Percentiles rank a stretch among this genome's conserved stretches.
These are phyloP conservation scores for Suhomyces bribrorum DNA, from an alignment of 1,139 yeast species.

Conservation along the genomic window DNA sequence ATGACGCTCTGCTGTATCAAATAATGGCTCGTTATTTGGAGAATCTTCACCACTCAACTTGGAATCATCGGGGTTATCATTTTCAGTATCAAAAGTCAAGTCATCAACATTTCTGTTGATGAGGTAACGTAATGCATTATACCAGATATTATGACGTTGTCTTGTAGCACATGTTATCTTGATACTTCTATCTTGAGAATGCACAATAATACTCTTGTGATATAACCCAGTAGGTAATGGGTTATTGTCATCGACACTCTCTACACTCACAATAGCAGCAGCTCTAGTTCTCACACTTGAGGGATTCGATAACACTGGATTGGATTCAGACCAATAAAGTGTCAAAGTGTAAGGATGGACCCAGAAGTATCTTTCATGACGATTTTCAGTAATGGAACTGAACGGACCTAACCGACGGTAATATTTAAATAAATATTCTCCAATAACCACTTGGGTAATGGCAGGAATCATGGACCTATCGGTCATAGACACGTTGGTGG, in stretches of 20 bases:
- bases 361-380: slow-evolving; percentile 96
- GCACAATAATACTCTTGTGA: slow-evolving; percentile 79
- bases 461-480: slow-evolving; percentile 82
- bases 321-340: slow-evolving; percentile 82
- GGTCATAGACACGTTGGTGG: slow-evolving; percentile 68
- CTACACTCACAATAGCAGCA: slow-evolving; percentile 77
- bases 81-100: slow-evolving; percentile 45
- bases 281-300: slow-evolving; percentile 69
- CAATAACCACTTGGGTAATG: slow-evolving; percentile 88
- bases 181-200: slow-evolving; percentile 65
- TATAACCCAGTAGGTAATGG: slow-evolving; percentile 90
- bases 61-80: slow-evolving; percentile 9
- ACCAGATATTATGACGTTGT: slow-evolving; percentile 91
- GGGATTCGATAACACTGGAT: slow-evolving; percentile 77
- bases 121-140: slow-evolving; percentile 76
- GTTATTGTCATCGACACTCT: slow-evolving; percentile 79
- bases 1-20: slow-evolving; percentile 32
- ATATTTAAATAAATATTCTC: slow-evolving; percentile 87
- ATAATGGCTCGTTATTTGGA: slow-evolving; percentile 12
- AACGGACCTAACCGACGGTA: slow-evolving; percentile 77
- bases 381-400: slow-evolving; percentile 69
- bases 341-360: slow-evolving; percentile 92
- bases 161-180: slow-evolving; percentile 87
- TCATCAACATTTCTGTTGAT: slow-evolving; percentile 69
- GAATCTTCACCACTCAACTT: slow-evolving; percentile 7